A percentile compares a stretch with the other conserved stretches of the same genome.
These are phyloP conservation scores for Verticillium nubilum DNA, from an alignment of 2,329 filamentous ascomycete genomes.

Conservation along the genomic window DNA sequence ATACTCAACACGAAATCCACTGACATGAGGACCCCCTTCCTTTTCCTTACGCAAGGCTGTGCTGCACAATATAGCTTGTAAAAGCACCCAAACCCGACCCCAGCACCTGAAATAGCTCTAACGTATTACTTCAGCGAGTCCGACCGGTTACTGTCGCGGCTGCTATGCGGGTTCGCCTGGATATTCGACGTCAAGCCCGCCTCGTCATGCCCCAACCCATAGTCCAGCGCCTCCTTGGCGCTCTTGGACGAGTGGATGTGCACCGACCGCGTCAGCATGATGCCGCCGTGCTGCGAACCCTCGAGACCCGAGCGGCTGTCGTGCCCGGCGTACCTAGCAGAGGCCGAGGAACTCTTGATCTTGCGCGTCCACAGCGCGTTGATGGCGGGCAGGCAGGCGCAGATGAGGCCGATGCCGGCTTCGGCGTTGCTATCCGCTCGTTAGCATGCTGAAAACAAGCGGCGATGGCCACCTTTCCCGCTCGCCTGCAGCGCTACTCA, in stretches of 20 bases:
- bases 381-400: constrained; percentile 22
- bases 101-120: no score
- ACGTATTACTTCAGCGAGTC: not conserved
- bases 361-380: constrained; percentile 15
- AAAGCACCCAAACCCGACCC: no score
- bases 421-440: constrained; percentile 19
- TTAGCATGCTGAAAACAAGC: not conserved
- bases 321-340: constrained; percentile 16
- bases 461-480: no score
- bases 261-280: constrained; percentile 22
- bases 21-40: no score
- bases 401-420: constrained; percentile 23
- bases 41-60: no score
- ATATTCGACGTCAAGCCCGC: constrained; percentile 13
- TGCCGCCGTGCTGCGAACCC: constrained; percentile 16
- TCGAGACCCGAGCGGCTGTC: constrained; percentile 7
- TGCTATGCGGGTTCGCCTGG: constrained; percentile 11
- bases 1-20: no score
- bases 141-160: not conserved
- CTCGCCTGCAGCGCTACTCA: not conserved
- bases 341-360: constrained; percentile 10
- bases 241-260: constrained; percentile 16
- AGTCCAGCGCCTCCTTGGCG: constrained; percentile 2
- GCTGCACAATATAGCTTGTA: no score
- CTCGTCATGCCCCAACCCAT: constrained; percentile 16